Base-by-base conservation (phyloP, 1,284 basidiomycete species). In the Papiliotrema terrestris region DNA sequence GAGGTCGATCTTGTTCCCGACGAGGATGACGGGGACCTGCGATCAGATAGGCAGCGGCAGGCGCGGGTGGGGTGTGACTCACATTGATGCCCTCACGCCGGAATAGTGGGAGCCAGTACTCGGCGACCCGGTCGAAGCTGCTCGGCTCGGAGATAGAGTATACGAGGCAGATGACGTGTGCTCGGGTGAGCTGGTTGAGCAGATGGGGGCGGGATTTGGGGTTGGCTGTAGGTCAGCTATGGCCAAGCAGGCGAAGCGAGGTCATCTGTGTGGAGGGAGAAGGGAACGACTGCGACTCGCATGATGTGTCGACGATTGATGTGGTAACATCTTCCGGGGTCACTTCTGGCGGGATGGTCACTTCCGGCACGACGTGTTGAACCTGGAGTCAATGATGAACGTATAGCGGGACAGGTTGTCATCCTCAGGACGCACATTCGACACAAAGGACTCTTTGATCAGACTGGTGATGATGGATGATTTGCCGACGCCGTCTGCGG, bases 41-140 rank as follows among this genome's bases (percentile, higher is more conserved):
- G 23, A 29, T 49, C 47, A 57, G 39, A 46, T n/a, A n/a, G n/a
- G n/a, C n/a, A n/a, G n/a, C n/a, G n/a, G n/a, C n/a, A n/a, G n/a
- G n/a, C n/a, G n/a, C n/a, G n/a, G n/a, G n/a, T n/a, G n/a, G n/a
- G n/a, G n/a, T n/a, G n/a, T n/a, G n/a, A 77, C 79, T 61, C 72
- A 91, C 91, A 80, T 96, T 95, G 69, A 96, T 90, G 57, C 95
- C 95, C 26, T 97, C 82, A 63, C 94, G 89, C 44, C 93, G 85
- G 78, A 98, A 96, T 68, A 91, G 86, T n/a, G 95, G 95, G 52
- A 98, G 81, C 95, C 95, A 98, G 75, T 92, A 98, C n/a, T 93
- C 88, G 29, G 93, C 91, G 76, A 98, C 93, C 55, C 95, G 87
- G 77, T 97, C 92, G 76, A 98, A 98, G 17, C 92, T 94, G 64